Evolutionary conservation across 2,329 filamentous ascomycete species (phyloP).

Genomic region (Fusarium subglutinans): DNA sequence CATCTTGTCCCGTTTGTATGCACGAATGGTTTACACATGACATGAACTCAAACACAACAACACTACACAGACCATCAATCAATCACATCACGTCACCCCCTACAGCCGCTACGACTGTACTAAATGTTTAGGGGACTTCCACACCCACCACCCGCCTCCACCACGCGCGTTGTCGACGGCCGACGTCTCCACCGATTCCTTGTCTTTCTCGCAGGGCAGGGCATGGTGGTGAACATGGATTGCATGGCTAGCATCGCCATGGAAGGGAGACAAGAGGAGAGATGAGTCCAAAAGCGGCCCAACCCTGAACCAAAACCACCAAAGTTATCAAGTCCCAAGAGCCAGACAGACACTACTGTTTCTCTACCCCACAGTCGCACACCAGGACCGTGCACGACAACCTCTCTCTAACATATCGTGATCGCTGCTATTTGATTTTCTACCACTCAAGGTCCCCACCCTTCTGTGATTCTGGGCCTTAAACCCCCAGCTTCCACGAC

Average conservation of each 20-base stretch:
- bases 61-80: conserved; percentile 13
- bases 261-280: conserved; percentile 3
- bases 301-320: conserved; percentile 16
- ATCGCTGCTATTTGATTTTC: conserved; percentile 35
- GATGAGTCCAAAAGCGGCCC: conserved; percentile 1
- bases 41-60: conserved; percentile 24
- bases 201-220: conserved; percentile 5
- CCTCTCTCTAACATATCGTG: conserved; percentile 41
- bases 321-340: neutral
- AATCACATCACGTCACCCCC: conserved; percentile 31
- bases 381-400: conserved; percentile 31
- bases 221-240: neutral
- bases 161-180: conserved; percentile 17
- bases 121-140: conserved; percentile 13
- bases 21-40: conserved; percentile 11
- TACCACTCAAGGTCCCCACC: conserved; percentile 33
- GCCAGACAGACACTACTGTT: conserved; percentile 17
- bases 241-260: neutral
- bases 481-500: conserved; percentile 43
- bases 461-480: conserved; percentile 28
- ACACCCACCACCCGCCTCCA: conserved; percentile 23
- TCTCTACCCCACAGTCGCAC: conserved; percentile 44
- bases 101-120: conserved; percentile 1
- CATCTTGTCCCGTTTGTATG: neutral
- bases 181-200: conserved; percentile 29